Conservation (phyloP, 257 asterid species). For the Henckelia pumila region DNA sequence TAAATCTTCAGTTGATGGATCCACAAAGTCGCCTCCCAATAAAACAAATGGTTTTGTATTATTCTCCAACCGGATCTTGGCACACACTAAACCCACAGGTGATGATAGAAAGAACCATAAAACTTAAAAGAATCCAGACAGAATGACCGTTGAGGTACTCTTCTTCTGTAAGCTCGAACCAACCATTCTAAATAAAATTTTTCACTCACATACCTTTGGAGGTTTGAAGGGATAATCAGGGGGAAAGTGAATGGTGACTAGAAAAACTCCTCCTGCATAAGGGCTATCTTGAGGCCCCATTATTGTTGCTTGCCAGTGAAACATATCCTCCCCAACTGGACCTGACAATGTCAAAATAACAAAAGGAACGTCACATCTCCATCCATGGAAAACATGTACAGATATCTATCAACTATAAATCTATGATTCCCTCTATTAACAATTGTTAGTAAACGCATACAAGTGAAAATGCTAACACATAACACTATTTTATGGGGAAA, state of each 20-base stretch:
- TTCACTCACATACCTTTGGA: slow-evolving; percentile 37
- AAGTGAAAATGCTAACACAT: slow-evolving; percentile 14
- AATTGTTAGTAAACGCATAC: background rate
- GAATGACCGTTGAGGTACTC: background rate
- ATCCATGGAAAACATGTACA: background rate
- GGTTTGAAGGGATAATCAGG: slow-evolving; percentile 55
- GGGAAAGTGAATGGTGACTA: slow-evolving; percentile 47
- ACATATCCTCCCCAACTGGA: slow-evolving; percentile 54
- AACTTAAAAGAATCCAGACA: background rate
- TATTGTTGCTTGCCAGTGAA: slow-evolving; percentile 51
- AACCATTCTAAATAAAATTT: slow-evolving; percentile 8
- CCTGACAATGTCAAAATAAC: slow-evolving; percentile 25
- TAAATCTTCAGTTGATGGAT: background rate
- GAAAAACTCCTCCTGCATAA: slow-evolving; percentile 44
- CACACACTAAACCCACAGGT: slow-evolving; percentile 1
- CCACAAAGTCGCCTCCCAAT: background rate
- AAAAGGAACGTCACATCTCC: slow-evolving; percentile 1
- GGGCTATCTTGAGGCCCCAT: slow-evolving; percentile 56
- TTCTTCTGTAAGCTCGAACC: background rate
- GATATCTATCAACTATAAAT: background rate
- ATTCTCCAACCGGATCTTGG: background rate
- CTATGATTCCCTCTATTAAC: background rate
- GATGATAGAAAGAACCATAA: slow-evolving; percentile 12
- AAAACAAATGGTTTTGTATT: slow-evolving; percentile 1
- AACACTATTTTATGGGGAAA: background rate